These are phyloP conservation scores for Metschnikowia kofuensis DNA, from an alignment of 805 yeast genomes.

Conservation along the genomic window DNA sequence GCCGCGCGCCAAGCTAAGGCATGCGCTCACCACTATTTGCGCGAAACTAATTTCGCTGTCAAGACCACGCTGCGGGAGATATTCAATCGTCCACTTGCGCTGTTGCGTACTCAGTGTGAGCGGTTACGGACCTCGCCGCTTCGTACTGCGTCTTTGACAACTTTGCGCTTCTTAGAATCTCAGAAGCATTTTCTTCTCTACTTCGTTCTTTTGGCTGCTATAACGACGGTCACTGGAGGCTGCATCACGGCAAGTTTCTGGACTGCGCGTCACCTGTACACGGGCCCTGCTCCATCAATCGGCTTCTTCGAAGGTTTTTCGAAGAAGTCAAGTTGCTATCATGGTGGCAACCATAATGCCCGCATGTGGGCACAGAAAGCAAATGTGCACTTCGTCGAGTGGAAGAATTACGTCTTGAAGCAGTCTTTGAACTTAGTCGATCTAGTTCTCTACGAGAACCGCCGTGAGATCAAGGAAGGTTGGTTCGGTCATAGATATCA, in stretches of 20 bases:
- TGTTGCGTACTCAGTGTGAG: neutral
- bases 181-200: constrained; percentile 8
- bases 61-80: constrained; percentile 3
- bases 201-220: constrained; percentile 1
- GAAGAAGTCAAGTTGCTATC: neutral
- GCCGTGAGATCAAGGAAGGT: neutral
- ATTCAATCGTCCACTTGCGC: constrained; percentile 1
- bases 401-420: neutral
- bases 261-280: neutral
- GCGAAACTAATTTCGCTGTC: neutral
- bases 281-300: neutral
- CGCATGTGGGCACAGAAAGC: neutral
- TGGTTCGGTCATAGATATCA: neutral
- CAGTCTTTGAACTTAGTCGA: neutral
- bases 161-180: constrained; percentile 4
- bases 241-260: neutral
- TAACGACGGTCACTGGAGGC: constrained; percentile 1
- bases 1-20: constrained; percentile 1
- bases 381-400: neutral
- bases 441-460: constrained; percentile 1
- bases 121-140: neutral
- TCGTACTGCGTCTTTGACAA: neutral
- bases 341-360: neutral
- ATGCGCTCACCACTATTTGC: neutral
- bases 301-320: neutral